Percentiles rank a stretch among this genome's conserved stretches.
phyloP scores from a whole-genome alignment of 2,329 filamentous ascomycete genomes.

The Sclerotinia minor region DNA sequence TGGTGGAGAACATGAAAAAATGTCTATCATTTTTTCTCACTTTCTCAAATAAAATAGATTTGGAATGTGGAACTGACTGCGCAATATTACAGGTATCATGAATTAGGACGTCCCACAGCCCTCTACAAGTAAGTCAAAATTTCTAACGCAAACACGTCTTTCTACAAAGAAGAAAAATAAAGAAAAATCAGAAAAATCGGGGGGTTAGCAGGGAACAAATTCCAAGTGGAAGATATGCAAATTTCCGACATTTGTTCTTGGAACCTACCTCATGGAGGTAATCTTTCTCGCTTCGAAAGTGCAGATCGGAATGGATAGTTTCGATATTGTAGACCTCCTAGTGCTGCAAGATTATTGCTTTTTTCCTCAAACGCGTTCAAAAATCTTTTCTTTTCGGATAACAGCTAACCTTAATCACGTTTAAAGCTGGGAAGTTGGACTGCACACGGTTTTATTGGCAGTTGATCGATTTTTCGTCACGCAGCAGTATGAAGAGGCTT shows the following conservation, averaged over 20 bases:
- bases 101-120: slow-evolving; percentile 32
- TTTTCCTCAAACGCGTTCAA: neutral
- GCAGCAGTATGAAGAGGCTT: slow-evolving; percentile 36
- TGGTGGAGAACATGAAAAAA: neutral
- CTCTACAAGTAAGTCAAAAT: slow-evolving; percentile 34
- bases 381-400: neutral
- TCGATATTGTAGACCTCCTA: too few relatives aligned
- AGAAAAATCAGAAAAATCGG: too few relatives aligned
- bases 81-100: slow-evolving; percentile 26
- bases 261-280: neutral
- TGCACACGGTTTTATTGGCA: slow-evolving; percentile 33
- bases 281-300: too few relatives aligned
- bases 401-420: neutral
- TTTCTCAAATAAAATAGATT: neutral
- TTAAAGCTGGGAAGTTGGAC: slow-evolving; percentile 39
- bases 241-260: neutral
- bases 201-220: neutral
- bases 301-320: too few relatives aligned
- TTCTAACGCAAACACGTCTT: neutral
- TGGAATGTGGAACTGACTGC: neutral
- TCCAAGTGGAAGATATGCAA: neutral
- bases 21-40: neutral
- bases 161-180: neutral
- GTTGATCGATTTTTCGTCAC: slow-evolving; percentile 31
- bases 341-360: neutral